phyloP scores from a whole-genome alignment of 2,329 filamentous ascomycete genomes.

The Fusarium liriodendri region DNA sequence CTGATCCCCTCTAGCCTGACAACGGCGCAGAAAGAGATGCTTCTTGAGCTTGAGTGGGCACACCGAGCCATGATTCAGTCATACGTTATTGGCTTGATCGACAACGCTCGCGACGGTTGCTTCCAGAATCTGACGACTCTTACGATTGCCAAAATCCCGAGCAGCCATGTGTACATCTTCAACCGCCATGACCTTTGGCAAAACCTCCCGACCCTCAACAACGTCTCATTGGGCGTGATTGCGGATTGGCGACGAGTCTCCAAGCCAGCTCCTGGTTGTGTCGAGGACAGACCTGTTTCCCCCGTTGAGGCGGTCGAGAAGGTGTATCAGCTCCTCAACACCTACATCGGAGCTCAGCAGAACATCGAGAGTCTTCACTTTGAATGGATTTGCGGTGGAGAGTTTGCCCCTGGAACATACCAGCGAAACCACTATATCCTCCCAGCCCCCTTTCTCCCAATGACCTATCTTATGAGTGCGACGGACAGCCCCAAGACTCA shows the following conservation, averaged over 20 bases:
- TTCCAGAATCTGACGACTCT: slow-evolving; percentile 68
- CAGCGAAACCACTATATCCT: slow-evolving; percentile 72
- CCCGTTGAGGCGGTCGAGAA: slow-evolving; percentile 63
- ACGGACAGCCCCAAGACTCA: slow-evolving; percentile 46
- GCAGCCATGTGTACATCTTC: slow-evolving; percentile 67
- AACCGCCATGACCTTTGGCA: slow-evolving; percentile 71
- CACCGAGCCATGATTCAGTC: slow-evolving; percentile 76
- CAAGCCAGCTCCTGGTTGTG: slow-evolving; percentile 62
- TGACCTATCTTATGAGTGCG: slow-evolving; percentile 44
- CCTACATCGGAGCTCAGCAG: slow-evolving; percentile 58
- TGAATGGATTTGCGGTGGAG: slow-evolving; percentile 76
- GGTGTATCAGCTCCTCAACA: slow-evolving; percentile 64
- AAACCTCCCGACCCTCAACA: slow-evolving; percentile 63
- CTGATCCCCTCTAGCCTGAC: slow-evolving; percentile 68
- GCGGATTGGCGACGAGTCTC: slow-evolving; percentile 73
- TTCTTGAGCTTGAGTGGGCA: slow-evolving; percentile 76
- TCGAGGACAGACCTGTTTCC: slow-evolving; percentile 59
- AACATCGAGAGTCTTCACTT: slow-evolving; percentile 70
- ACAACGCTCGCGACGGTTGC: slow-evolving; percentile 60
- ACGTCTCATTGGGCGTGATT: slow-evolving; percentile 69
- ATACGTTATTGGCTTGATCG: slow-evolving; percentile 72
- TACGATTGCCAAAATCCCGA: slow-evolving; percentile 73
- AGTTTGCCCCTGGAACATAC: slow-evolving; percentile 70
- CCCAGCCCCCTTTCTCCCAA: slow-evolving; percentile 66
- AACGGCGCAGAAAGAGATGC: slow-evolving; percentile 73